Percentiles rank a stretch among this genome's conserved stretches.
Conservation (phyloP, 164 flowering plant genomes). For the Aristolochia contorta region DNA sequence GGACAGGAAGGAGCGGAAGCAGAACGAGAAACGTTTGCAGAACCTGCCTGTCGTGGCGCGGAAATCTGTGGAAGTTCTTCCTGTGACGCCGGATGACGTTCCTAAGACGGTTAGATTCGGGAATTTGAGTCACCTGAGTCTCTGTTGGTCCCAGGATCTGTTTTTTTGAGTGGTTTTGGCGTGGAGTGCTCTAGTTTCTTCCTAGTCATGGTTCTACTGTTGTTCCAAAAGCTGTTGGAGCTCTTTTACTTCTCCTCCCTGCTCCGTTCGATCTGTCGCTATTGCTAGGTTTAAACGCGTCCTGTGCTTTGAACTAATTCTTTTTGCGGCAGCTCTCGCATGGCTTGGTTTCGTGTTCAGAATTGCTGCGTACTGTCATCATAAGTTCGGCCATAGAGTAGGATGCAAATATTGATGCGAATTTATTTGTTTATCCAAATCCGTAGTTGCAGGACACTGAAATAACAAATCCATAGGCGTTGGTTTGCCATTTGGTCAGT, state of each 20-base stretch:
- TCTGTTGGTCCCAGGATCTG: neutral
- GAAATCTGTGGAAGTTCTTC: conserved; percentile 17
- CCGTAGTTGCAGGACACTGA: no score
- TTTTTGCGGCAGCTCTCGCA: no score
- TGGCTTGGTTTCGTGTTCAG: no score
- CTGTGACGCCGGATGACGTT: conserved; percentile 18
- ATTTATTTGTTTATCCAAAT: no score
- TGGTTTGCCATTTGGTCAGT: no score
- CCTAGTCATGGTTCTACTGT: neutral
- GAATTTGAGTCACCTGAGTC: neutral
- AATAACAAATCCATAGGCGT: no score
- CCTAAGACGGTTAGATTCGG: conserved; percentile 11
- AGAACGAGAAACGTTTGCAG: neutral
- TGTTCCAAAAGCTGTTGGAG: neutral
- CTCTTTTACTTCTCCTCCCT: no score
- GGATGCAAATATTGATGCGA: no score
- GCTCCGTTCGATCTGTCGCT: neutral
- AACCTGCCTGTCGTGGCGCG: conserved; percentile 7
- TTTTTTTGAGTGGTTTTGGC: neutral
- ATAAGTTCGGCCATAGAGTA: no score
- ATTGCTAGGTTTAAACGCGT: neutral
- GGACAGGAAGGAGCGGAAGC: conserved; percentile 2
- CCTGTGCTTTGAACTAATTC: no score
- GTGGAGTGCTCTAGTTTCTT: neutral
- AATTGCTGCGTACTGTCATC: no score